phyloP scores from a whole-genome alignment of 441 rosid species.

The Syzygium syzygioides region DNA sequence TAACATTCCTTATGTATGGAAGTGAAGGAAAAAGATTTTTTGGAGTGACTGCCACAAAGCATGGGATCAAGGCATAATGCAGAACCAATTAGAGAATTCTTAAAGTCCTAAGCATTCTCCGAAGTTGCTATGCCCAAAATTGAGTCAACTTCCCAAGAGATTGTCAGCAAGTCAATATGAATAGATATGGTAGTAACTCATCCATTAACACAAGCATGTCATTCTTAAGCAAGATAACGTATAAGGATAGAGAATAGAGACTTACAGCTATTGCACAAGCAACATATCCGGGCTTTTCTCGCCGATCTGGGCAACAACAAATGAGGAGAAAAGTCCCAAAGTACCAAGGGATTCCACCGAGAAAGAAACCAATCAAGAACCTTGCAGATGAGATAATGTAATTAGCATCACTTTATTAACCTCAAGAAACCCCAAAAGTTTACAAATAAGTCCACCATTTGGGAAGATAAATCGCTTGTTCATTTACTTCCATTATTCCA shows the following conservation, averaged over 20 bases:
- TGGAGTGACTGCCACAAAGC: background rate
- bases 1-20: background rate
- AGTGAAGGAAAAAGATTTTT: background rate
- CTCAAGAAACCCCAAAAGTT: background rate
- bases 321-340: slow-evolving; percentile 54
- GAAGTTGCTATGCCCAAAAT: background rate
- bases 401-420: background rate
- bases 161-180: background rate
- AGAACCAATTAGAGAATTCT: background rate
- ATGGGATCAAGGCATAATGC: background rate
- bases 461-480: background rate
- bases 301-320: slow-evolving; percentile 45
- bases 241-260: background rate
- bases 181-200: background rate
- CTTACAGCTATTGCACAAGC: slow-evolving; percentile 82
- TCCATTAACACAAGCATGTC: background rate
- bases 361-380: slow-evolving; percentile 72
- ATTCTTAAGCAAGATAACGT: background rate
- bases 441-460: background rate
- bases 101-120: background rate
- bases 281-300: slow-evolving; percentile 80
- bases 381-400: slow-evolving; percentile 20
- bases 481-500: background rate
- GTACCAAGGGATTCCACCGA: slow-evolving; percentile 88
- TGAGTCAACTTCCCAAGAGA: background rate